These are phyloP conservation scores for Citrus australasica DNA, from an alignment of 345 rosid genomes.

Conservation along the genomic window DNA sequence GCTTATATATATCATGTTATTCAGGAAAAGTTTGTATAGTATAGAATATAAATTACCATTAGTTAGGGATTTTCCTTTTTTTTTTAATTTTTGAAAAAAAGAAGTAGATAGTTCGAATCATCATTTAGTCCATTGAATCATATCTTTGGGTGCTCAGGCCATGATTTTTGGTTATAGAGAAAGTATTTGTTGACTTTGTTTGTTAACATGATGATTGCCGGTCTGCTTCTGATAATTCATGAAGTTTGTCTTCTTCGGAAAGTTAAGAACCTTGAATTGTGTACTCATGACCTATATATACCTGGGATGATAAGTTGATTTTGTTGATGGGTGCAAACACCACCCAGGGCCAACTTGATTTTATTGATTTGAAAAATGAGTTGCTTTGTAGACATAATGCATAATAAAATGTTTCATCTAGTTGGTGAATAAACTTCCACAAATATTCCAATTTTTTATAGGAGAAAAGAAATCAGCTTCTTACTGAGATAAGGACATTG, in stretches of 20 bases:
- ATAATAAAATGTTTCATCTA: background rate
- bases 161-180: background rate
- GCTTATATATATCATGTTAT: background rate
- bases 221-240: background rate
- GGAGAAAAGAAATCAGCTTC: slow-evolving; percentile 95
- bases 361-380: background rate
- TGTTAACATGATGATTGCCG: background rate
- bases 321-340: background rate
- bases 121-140: background rate
- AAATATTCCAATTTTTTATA: slow-evolving; percentile 21
- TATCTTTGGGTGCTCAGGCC: slow-evolving; percentile 2
- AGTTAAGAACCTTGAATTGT: slow-evolving; percentile 1
- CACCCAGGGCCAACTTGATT: background rate
- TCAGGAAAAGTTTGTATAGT: background rate
- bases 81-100: background rate
- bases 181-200: background rate
- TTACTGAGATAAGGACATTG: slow-evolving; percentile 87
- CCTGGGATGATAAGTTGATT: no score
- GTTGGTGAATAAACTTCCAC: background rate
- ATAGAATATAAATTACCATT: background rate
- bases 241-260: background rate
- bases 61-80: background rate
- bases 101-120: background rate
- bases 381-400: slow-evolving; percentile 2
- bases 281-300: background rate